A percentile compares a stretch with the other conserved stretches of the same genome.
phyloP scores from a whole-genome alignment of 108 stramenopile genomes.

The Schizochytrium sp. region DNA sequence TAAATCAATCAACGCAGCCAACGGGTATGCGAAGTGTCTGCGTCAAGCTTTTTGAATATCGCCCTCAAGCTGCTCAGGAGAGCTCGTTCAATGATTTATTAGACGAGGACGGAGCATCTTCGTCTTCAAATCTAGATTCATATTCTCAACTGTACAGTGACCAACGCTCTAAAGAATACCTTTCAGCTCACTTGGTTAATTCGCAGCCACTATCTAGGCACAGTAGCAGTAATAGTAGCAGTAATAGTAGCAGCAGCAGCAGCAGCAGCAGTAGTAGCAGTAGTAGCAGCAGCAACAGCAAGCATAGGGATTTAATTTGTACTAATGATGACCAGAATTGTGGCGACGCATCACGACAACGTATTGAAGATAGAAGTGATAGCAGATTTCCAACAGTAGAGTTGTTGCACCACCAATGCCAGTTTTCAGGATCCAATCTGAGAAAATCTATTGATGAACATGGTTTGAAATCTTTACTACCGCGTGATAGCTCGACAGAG shows the following conservation, averaged over 20 bases:
- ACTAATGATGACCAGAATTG: too few species aligned
- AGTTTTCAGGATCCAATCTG: neutral
- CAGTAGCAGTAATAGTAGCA: too few species aligned
- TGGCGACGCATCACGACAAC: neutral
- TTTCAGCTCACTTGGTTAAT: too few species aligned
- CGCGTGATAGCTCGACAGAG: slow-evolving; percentile 25
- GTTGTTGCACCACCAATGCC: neutral
- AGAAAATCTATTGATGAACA: neutral
- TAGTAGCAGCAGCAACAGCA: too few species aligned
- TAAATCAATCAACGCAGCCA: neutral
- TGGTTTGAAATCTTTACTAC: neutral
- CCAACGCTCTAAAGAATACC: too few species aligned
- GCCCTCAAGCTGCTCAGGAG: slow-evolving; percentile 12
- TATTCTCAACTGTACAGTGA: neutral
- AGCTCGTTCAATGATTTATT: neutral
- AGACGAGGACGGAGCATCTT: neutral
- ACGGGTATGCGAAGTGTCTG: neutral
- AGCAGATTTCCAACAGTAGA: too few species aligned
- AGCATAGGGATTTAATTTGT: too few species aligned
- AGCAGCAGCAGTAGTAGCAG: too few species aligned
- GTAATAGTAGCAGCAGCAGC: too few species aligned
- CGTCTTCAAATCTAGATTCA: neutral
- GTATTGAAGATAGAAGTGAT: neutral
- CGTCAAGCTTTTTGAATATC: slow-evolving; percentile 37
- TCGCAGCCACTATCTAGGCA: too few species aligned